These are phyloP conservation scores for Discostella stelligeroides DNA, from an alignment of 108 stramenopile species.

Conservation along the genomic window DNA sequence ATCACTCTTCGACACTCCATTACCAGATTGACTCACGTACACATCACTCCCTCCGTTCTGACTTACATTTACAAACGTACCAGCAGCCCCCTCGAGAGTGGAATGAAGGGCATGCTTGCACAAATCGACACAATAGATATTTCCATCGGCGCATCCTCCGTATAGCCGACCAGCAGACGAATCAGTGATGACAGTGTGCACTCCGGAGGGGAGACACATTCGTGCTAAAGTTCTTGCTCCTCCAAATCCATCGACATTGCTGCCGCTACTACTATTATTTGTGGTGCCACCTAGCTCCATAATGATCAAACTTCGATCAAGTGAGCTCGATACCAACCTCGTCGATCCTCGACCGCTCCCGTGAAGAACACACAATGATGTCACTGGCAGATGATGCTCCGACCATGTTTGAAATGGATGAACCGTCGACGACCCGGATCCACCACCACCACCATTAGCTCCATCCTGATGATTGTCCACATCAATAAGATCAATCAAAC, in stretches of 20 bases:
- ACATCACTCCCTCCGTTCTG: conserved; percentile 5
- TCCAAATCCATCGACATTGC: background rate
- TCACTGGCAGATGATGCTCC: conserved; percentile 47
- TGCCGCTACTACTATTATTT: background rate
- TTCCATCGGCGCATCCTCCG: conserved; percentile 67
- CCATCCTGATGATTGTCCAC: conserved; percentile 8
- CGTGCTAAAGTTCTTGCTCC: conserved; percentile 59
- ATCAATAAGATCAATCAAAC: conserved; percentile 63
- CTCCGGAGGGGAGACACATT: conserved; percentile 61
- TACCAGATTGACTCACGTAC: background rate
- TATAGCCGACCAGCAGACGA: conserved; percentile 57
- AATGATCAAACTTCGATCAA: conserved; percentile 60
- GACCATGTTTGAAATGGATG: conserved; percentile 72
- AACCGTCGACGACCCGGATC: conserved; percentile 25
- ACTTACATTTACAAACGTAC: conserved; percentile 27
- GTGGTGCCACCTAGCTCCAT: conserved; percentile 43
- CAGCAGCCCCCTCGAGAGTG: conserved; percentile 22
- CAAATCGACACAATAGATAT: conserved; percentile 71
- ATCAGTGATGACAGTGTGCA: conserved; percentile 48
- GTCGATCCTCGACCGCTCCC: conserved; percentile 13
- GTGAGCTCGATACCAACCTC: conserved; percentile 54
- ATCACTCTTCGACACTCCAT: too few species aligned
- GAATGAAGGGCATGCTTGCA: conserved; percentile 65
- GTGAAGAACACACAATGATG: conserved; percentile 37
- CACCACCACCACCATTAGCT: background rate